Base-by-base conservation (phyloP, 495 filamentous ascomycete species). In the Clohesyomyces aquaticus region DNA sequence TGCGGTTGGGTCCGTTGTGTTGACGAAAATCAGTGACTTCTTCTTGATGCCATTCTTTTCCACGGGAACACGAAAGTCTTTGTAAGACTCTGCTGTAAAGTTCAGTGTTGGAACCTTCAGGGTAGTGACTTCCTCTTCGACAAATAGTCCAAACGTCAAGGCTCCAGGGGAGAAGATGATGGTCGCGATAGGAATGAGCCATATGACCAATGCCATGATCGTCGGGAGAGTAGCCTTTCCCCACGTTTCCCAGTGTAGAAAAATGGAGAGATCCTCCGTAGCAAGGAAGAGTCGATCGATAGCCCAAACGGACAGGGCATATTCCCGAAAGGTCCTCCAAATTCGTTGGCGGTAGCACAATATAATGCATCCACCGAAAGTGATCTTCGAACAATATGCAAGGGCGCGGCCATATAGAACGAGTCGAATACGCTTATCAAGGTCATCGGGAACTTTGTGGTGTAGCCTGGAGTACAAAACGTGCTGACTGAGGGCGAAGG, bases 151-250 rank as follows among this genome's bases (percentile, higher is more conserved):
- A n/a, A 74, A 71, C 3, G 76, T 77, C 38, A 78, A 68, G 0
- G 76, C 55, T 50, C 74, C 76, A 12, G 76, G 76, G n/a, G 76
- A 73, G 4, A 69, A 52, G 10, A 77, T 53, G 21, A 78, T 74
- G 0, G 76, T 73, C 8, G 74, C 74, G n/a, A 77, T 64, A 12
- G 75, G 76, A 45, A 76, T 78, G 25, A 77, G 71, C 75, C 75
- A 77, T 21, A 71, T 69, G n/a, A 66, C 58, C 12, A 77, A 28
- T 18, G 75, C 76, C 71, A 77, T 74, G n/a, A 72, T 35, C 2
- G 69, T 71, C 14, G 71, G 71, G 18, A 77, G 41, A 45, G 74
- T 72, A 12, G 75, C 71, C 22, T 76, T 76, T 14, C 61, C 50
- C 42, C 71, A 67, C 25, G 74, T 72, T 53, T 76, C 74, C 46